These are phyloP conservation scores for Blastobotrys serpentis DNA, from an alignment of 1,139 yeast species.

Conservation along the genomic window DNA sequence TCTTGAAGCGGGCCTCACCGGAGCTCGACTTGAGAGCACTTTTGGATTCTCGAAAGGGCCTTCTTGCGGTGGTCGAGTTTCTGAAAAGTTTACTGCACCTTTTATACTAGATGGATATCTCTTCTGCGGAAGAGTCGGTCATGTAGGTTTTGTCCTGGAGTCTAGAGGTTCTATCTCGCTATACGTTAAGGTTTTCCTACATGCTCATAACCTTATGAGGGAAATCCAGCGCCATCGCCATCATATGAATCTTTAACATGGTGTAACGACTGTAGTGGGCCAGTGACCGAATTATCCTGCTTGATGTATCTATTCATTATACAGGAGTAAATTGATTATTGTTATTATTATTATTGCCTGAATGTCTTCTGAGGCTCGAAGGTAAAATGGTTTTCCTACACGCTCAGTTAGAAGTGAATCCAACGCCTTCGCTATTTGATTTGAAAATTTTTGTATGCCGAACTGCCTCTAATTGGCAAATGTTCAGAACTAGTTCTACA, in stretches of 20 bases:
- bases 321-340: background rate
- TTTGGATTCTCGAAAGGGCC: background rate
- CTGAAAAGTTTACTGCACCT: background rate
- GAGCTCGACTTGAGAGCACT: background rate
- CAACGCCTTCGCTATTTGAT: background rate
- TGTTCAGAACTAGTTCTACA: too few relatives aligned
- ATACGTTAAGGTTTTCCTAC: constrained; percentile 8
- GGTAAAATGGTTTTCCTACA: background rate
- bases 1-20: background rate
- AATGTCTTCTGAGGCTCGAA: background rate
- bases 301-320: background rate
- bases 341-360: too few relatives aligned
- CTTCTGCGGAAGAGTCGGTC: constrained; percentile 6
- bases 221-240: constrained; percentile 6
- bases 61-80: constrained; percentile 4
- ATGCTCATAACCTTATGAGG: constrained; percentile 6
- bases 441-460: too few relatives aligned
- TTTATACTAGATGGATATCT: constrained; percentile 5
- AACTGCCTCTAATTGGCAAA: too few relatives aligned
- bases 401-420: background rate
- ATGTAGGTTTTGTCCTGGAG: constrained; percentile 3
- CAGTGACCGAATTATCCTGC: background rate
- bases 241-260: background rate
- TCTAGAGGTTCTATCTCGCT: background rate
- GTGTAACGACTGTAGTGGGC: constrained; percentile 1